Evolutionary conservation across 75 land plant genomes (phyloP).

Genomic region (Azolla pinnata): DNA sequence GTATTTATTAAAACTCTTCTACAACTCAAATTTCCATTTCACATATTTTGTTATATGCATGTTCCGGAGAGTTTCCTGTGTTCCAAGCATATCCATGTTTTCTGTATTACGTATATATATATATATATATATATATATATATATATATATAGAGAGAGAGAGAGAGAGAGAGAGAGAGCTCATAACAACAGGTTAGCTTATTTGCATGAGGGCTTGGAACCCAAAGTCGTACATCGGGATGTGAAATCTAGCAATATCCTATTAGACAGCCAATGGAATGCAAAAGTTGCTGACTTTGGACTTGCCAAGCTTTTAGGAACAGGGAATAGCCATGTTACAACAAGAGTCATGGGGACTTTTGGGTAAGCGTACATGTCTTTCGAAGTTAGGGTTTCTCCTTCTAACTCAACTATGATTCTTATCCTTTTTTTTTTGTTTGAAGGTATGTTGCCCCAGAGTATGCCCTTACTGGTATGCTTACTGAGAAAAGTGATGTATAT

Average conservation of each 20-base stretch:
- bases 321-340: slow-evolving; percentile 63
- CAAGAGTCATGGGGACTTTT: slow-evolving; percentile 78
- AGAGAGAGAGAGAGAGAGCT: neutral
- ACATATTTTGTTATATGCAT: too few relatives aligned
- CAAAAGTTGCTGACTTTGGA: slow-evolving; percentile 72
- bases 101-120: neutral
- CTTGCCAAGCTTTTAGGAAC: slow-evolving; percentile 64
- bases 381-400: too few relatives aligned
- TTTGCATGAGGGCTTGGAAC: slow-evolving; percentile 72
- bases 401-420: neutral
- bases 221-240: slow-evolving; percentile 73
- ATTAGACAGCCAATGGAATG: slow-evolving; percentile 53
- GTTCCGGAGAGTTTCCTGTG: too few relatives aligned
- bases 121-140: neutral
- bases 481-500: slow-evolving; percentile 46
- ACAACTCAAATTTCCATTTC: too few relatives aligned
- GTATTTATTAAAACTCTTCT: too few relatives aligned
- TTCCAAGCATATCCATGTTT: too few relatives aligned
- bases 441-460: slow-evolving; percentile 56
- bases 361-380: slow-evolving; percentile 44
- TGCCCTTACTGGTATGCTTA: slow-evolving; percentile 41
- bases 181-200: slow-evolving; percentile 46
- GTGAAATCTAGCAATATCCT: slow-evolving; percentile 69
- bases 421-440: slow-evolving; percentile 3
- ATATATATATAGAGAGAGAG: neutral